A percentile compares a stretch with the other conserved stretches of the same genome.
Evolutionary conservation across 768 basidiomycete species (phyloP).

Genomic region (Hericium erinaceus): DNA sequence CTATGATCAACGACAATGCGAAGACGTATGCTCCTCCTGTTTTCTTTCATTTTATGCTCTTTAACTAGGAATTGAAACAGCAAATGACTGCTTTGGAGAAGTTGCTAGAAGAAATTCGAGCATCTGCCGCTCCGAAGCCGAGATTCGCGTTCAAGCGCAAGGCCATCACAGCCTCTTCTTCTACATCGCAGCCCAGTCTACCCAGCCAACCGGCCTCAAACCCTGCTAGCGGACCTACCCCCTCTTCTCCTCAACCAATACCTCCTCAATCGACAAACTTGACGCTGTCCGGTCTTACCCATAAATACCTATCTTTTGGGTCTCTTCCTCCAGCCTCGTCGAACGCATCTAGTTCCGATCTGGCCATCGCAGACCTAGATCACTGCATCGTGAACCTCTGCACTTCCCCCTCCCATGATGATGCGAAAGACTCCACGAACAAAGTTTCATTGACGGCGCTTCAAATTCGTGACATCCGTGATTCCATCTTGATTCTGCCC

Average conservation of each 20-base stretch:
- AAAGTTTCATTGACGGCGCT: constrained; percentile 40
- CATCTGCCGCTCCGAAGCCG: constrained; percentile 35
- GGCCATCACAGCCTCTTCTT: constrained; percentile 5
- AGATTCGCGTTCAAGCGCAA: constrained; percentile 65
- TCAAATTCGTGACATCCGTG: constrained; percentile 51
- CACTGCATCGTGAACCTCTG: constrained; percentile 63
- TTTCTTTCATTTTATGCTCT: no score
- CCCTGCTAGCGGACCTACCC: not conserved
- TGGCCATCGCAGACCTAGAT: constrained; percentile 59
- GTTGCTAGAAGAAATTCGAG: constrained; percentile 41
- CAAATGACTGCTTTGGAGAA: constrained; percentile 58
- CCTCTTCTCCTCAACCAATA: not conserved
- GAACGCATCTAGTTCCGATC: constrained; percentile 32
- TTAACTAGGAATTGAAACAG: constrained; percentile 25
- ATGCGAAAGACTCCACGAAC: constrained; percentile 2
- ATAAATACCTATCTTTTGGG: constrained; percentile 36
- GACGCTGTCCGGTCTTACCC: constrained; percentile 34
- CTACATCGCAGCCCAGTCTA: not conserved
- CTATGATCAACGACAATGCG: constrained; percentile 69
- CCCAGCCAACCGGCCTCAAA: not conserved
- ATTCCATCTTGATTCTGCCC: constrained; percentile 60
- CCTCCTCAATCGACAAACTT: constrained; percentile 23
- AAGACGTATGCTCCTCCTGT: constrained; percentile 32
- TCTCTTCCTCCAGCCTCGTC: constrained; percentile 23
- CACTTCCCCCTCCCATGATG: constrained; percentile 19